Conservation (phyloP, 2,329 filamentous ascomycete genomes). For the Xylariaceae sp. region DNA sequence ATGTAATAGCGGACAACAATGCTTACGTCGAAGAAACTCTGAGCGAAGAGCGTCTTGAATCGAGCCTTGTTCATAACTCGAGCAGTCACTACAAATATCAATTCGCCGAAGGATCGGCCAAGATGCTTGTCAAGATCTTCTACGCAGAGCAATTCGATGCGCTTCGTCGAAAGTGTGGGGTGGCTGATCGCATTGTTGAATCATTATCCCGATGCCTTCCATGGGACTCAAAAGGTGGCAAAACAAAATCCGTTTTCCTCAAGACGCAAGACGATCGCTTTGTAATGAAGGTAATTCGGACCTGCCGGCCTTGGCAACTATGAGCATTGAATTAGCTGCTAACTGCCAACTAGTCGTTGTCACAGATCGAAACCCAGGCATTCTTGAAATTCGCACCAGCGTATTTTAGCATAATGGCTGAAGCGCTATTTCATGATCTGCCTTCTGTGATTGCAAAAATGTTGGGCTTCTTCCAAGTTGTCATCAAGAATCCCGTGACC, state of each 20-base stretch:
- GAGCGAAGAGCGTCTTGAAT: slow-evolving; percentile 76
- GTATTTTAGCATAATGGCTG: slow-evolving; percentile 97
- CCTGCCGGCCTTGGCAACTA: too few species aligned
- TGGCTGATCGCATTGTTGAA: slow-evolving; percentile 92
- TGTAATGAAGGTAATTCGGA: slow-evolving; percentile 71
- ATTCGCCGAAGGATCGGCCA: slow-evolving; percentile 90
- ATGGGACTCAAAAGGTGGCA: slow-evolving; percentile 97
- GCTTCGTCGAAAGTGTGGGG: slow-evolving; percentile 87
- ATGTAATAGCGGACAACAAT: slow-evolving; percentile 38
- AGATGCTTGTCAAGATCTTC: slow-evolving; percentile 97
- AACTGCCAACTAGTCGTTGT: slow-evolving; percentile 69
- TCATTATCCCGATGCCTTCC: slow-evolving; percentile 94
- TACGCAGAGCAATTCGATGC: slow-evolving; percentile 98
- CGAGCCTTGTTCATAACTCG: slow-evolving; percentile 80
- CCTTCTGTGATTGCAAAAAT: slow-evolving; percentile 98
- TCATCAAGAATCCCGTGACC: slow-evolving; percentile 92
- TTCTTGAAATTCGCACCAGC: slow-evolving; percentile 95
- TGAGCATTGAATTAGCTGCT: too few species aligned
- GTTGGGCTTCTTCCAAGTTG: slow-evolving; percentile 96
- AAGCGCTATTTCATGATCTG: slow-evolving; percentile 92
- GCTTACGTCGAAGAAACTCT: slow-evolving; percentile 38
- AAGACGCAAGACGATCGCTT: slow-evolving; percentile 96
- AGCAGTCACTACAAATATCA: slow-evolving; percentile 96
- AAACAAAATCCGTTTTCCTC: slow-evolving; percentile 95
- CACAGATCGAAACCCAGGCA: slow-evolving; percentile 87